A percentile compares a stretch with the other conserved stretches of the same genome.
Conservation (phyloP, 2,329 filamentous ascomycete genomes). For the Myriosclerotinia duriaeana region DNA sequence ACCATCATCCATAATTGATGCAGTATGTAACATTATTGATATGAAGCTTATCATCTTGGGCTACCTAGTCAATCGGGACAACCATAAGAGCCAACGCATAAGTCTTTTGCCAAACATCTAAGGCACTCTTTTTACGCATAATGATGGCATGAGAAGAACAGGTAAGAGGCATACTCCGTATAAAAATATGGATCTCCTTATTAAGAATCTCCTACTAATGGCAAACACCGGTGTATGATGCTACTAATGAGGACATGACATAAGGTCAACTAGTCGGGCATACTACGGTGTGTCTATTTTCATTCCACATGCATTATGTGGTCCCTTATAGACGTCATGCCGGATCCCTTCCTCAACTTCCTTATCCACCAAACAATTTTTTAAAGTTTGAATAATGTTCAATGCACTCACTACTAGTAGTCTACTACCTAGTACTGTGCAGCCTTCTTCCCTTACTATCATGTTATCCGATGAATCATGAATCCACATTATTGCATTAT, state of each 20-base stretch:
- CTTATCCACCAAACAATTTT: constrained; percentile 22
- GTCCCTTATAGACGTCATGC: constrained; percentile 16
- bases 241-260: neutral
- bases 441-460: neutral
- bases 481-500: constrained; percentile 33
- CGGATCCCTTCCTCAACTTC: constrained; percentile 22
- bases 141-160: neutral
- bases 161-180: neutral
- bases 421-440: no score
- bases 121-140: neutral
- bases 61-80: no score
- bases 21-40: no score
- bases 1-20: no score
- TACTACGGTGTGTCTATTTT: constrained; percentile 18
- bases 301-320: constrained; percentile 14
- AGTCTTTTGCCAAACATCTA: no score
- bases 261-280: constrained; percentile 5
- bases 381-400: neutral
- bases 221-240: neutral
- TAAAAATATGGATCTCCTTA: constrained; percentile 8
- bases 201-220: no score
- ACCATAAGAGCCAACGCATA: no score
- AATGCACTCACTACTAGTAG: no score
- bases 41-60: no score
- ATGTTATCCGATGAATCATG: neutral